These are phyloP conservation scores for Aureobasidium sp. DNA, from an alignment of 2,329 filamentous ascomycete species.

Conservation along the genomic window DNA sequence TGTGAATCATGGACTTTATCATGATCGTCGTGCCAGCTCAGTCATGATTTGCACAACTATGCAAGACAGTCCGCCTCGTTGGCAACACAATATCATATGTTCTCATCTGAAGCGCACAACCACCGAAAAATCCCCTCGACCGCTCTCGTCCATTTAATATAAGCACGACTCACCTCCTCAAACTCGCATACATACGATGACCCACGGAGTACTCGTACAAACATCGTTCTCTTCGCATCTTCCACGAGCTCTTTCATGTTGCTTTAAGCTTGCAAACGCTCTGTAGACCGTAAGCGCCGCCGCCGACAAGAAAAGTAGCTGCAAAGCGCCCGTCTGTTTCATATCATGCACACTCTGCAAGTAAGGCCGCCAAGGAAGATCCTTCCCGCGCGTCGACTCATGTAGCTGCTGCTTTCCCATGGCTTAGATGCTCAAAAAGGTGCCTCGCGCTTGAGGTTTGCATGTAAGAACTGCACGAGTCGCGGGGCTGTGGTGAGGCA, in stretches of 20 bases:
- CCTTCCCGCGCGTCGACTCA: neutral
- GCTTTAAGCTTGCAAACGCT: neutral
- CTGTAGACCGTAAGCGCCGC: neutral
- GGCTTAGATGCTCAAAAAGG: neutral
- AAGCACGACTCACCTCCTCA: neutral
- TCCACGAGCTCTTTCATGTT: neutral
- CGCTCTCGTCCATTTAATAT: neutral
- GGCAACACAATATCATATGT: neutral
- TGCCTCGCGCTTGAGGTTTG: neutral
- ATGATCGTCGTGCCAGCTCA: neutral
- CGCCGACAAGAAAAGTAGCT: neutral
- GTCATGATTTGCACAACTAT: neutral
- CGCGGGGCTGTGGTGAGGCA: neutral
- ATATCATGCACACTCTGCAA: neutral
- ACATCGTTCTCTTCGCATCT: neutral
- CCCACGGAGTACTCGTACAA: neutral
- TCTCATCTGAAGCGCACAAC: neutral
- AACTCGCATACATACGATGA: neutral
- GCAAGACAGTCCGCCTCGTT: neutral
- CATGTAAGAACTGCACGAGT: neutral
- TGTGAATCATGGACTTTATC: neutral
- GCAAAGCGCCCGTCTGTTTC: slow-evolving; percentile 1
- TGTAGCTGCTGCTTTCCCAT: neutral
- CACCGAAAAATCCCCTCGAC: neutral
- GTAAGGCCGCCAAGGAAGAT: neutral